Conservation (phyloP, 495 filamentous ascomycete genomes). For the Penicillium mononematosum region DNA sequence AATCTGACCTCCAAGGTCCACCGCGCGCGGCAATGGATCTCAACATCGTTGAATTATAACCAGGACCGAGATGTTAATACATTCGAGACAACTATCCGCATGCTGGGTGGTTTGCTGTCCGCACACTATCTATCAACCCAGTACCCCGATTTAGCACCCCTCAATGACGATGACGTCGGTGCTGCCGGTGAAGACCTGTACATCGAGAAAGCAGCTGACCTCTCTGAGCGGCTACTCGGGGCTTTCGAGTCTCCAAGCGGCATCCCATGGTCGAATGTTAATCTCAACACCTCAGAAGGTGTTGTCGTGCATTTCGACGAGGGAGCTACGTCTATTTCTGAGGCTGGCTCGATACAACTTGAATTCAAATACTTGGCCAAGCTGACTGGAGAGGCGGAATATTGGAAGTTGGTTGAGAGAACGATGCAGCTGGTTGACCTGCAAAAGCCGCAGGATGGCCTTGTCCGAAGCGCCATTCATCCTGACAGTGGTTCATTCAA, state of each 20-base stretch:
- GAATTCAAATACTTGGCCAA: slow-evolving; percentile 98
- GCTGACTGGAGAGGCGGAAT: slow-evolving; percentile 85
- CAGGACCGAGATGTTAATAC: slow-evolving; percentile 95
- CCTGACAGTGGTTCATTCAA: slow-evolving; percentile 75
- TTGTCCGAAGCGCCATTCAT: slow-evolving; percentile 88
- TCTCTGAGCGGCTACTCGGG: slow-evolving; percentile 81
- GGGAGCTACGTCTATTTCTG: slow-evolving; percentile 92
- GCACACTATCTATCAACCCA: slow-evolving; percentile 87
- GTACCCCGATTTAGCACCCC: slow-evolving; percentile 64
- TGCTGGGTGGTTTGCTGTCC: slow-evolving; percentile 91
- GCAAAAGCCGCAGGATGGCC: slow-evolving; percentile 72
- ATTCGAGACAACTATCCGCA: slow-evolving; percentile 97
- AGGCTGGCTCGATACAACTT: slow-evolving; percentile 87
- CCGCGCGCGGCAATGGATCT: slow-evolving; percentile 87
- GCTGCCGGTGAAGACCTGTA: slow-evolving; percentile 83
- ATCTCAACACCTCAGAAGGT: slow-evolving; percentile 71
- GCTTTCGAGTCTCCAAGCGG: slow-evolving; percentile 87
- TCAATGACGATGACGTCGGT: slow-evolving; percentile 63
- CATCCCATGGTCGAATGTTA: slow-evolving; percentile 87
- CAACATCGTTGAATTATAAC: slow-evolving; percentile 77
- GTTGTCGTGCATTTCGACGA: slow-evolving; percentile 76
- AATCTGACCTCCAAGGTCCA: slow-evolving; percentile 85
- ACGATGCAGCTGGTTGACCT: slow-evolving; percentile 88
- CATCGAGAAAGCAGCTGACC: slow-evolving; percentile 90
- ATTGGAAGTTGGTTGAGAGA: slow-evolving; percentile 86